These are phyloP conservation scores for Colletotrichum ledebouriae DNA, from an alignment of 2,329 filamentous ascomycete species.

Conservation along the genomic window DNA sequence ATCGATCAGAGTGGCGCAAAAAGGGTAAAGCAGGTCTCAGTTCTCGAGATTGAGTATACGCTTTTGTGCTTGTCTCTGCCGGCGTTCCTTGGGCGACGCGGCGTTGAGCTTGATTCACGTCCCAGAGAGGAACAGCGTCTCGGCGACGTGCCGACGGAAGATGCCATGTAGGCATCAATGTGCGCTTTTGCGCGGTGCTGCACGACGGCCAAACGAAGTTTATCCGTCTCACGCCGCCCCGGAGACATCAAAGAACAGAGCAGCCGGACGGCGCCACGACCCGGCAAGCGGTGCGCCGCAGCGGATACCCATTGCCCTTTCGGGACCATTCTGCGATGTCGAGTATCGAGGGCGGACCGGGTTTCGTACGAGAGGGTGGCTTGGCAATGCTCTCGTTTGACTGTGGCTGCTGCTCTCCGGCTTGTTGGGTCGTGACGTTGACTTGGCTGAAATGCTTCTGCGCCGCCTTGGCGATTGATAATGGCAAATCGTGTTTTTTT, in stretches of 20 bases:
- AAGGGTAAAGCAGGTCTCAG: conserved; percentile 30
- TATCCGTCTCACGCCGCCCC: conserved; percentile 22
- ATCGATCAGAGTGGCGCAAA: conserved; percentile 2
- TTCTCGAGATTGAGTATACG: conserved; percentile 24
- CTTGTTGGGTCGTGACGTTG: conserved; percentile 29
- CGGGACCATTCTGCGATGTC: background rate
- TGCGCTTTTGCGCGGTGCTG: conserved; percentile 1
- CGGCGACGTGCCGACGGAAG: conserved; percentile 33
- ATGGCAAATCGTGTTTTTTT: background rate
- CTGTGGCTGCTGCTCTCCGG: conserved; percentile 4
- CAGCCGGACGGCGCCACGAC: conserved; percentile 30
- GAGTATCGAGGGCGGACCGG: background rate
- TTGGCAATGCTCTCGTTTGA: conserved; percentile 9
- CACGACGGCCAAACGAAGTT: conserved; percentile 18
- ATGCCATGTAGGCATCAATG: conserved; percentile 7
- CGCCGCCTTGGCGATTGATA: background rate
- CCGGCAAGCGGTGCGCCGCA: conserved; percentile 29
- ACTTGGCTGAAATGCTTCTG: conserved; percentile 19
- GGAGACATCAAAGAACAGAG: conserved; percentile 34
- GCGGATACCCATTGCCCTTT: conserved; percentile 10
- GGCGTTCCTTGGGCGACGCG: conserved; percentile 30
- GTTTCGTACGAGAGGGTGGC: conserved; percentile 29
- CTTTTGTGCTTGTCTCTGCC: conserved; percentile 31
- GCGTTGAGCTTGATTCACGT: conserved; percentile 36
- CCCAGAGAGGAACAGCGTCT: conserved; percentile 26